Evolutionary conservation across 305 asterid genomes (phyloP), one percentile per base, ranked within the genome.

Genomic region (Rubia tinctorum): DNA sequence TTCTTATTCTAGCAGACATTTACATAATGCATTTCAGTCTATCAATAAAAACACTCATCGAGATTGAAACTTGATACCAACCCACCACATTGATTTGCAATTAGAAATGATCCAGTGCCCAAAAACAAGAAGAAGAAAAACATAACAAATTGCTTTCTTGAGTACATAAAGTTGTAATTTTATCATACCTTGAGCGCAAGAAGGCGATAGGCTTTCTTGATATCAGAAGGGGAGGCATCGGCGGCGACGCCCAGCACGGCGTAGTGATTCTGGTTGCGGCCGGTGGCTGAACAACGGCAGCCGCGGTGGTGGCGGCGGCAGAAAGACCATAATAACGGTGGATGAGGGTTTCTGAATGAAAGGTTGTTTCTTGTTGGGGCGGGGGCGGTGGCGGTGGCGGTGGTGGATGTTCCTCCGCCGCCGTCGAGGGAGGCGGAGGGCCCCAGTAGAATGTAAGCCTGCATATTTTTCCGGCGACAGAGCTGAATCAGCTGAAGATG

Each of bases 171-270:
- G 49, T 44, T 44, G 8, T 44, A 7, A 7, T 44, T 44, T 56
- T n/a, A 8, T 22, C 64, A 20, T 22, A 23, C 98, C 97, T 89
- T 93, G 80, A 86, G 96, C 72, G 97, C 97, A 72, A 93, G 98
- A 73, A 87, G 87, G 66, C 95, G 97, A 71, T 87, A 91, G 51
- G 96, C 97, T 72, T 60, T 88, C 80, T 89, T 91, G 73, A 91
- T 89, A 60, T 89, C 90, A 18, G 90, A 79, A 62, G 77, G 37
- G 53, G 97, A 86, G 73, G 98, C 95, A 78, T 78, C 69, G 27
- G 84, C 75, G 22, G 93, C 68, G 68, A 93, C 84, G 53, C 97
- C 98, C 44, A 93, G 84, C 10, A 89, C 85, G 14, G 83, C 63
- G 77, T 91, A 91, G 86, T 91, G 93, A 84, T 85, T 89, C 79